These are phyloP conservation scores for Chlorella variabilis DNA, from an alignment of 163 green algal species.

Conservation along the genomic window DNA sequence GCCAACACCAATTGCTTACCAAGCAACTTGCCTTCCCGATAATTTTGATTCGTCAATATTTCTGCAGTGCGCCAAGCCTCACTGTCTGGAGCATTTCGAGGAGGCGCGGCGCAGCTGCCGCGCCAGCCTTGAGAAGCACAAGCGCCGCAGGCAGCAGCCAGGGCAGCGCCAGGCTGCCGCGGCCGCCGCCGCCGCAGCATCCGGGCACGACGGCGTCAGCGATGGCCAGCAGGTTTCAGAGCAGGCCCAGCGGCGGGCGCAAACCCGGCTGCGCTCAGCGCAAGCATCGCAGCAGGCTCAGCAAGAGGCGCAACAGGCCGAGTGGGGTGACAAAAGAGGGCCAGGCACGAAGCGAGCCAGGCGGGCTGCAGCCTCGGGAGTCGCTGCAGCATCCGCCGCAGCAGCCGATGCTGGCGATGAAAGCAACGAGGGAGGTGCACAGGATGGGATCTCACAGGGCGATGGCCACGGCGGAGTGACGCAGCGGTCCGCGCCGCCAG, in stretches of 20 bases:
- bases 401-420: neutral
- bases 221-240: too few relatives aligned
- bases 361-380: neutral
- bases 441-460: too few relatives aligned
- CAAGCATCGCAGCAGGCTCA: neutral
- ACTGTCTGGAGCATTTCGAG: neutral
- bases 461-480: too few relatives aligned
- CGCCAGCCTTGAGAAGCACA: slow-evolving; percentile 18
- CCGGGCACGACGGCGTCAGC: too few relatives aligned
- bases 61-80: slow-evolving; percentile 28
- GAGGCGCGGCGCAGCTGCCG: slow-evolving; percentile 15
- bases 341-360: too few relatives aligned
- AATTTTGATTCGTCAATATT: too few relatives aligned
- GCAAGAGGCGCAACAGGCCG: neutral
- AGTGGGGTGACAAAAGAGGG: too few relatives aligned
- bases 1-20: too few relatives aligned
- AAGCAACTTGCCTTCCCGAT: too few relatives aligned
- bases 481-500: too few relatives aligned
- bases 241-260: neutral
- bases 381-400: neutral
- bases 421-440: too few relatives aligned
- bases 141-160: neutral
- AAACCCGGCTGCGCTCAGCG: neutral
- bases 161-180: neutral
- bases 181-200: neutral